Base-by-base conservation (phyloP, 2,329 filamentous ascomycete genomes). In the Colletotrichum ledebouriae region DNA sequence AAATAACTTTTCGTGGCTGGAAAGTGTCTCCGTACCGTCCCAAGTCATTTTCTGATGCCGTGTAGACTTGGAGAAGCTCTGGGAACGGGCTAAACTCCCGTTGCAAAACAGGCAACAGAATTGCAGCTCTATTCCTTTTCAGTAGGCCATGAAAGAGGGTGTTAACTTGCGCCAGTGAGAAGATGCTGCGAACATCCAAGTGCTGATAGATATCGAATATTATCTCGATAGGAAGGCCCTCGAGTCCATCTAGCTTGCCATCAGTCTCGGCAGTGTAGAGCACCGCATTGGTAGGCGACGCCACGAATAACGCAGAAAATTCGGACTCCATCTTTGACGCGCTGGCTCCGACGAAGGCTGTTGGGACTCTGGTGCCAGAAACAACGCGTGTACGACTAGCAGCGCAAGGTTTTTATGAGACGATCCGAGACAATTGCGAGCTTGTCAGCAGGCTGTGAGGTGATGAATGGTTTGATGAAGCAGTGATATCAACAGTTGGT, bases 151-250 rank as follows among this genome's bases (percentile, higher is more conserved):
- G 74, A 15, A 86, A 77, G 1, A 74, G 75, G 33, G 76, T 78
- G 70, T 78, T 83, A 3, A 76, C 73, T 13, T 75, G 71, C n/a
- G 76, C 80, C 37, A 84, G 76, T 37, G 76, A 76, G 59, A 78
- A 80, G 41, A 83, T 77, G 25, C 80, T 80, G 2, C 75, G 71
- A 1, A 85, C 67, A 62, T 84, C 79, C 58, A 87, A 75, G 17
- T 81, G 71, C 34, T 81, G 79, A 71, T 84, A 84, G 25, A 87
- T 82, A 20, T 84, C 81, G 11, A 86, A 74, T 3, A 85, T 73
- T 17, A 85, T 79, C 72, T 88, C 86, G 3, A 80, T 75, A 0
- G 85, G 84, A 53, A 83, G 67, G 49, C 71, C 72, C 52, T 75
- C 69, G 20, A 81, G 71, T 44, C 64, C 69, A 25, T 70, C 68